A percentile compares a stretch with the other conserved stretches of the same genome.
phyloP scores from a whole-genome alignment of 2,329 filamentous ascomycete genomes.

The Pyrenochaeta sp. region DNA sequence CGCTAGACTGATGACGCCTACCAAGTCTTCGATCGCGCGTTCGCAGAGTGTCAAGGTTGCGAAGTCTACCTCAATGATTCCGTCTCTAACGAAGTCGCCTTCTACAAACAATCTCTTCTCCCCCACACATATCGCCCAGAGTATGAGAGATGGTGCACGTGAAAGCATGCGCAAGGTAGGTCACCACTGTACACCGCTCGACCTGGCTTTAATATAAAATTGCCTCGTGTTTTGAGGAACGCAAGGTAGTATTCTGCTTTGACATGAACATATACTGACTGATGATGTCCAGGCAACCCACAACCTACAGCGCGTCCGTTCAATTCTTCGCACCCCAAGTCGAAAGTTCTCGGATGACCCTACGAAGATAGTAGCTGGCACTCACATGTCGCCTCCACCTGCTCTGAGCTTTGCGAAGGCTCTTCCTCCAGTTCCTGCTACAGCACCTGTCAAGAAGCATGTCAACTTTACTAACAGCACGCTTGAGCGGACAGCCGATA shows the following conservation, averaged over 20 bases:
- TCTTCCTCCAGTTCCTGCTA: slow-evolving; percentile 64
- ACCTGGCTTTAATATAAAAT: too few relatives aligned
- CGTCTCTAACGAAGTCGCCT: slow-evolving; percentile 61
- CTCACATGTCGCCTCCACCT: slow-evolving; percentile 59
- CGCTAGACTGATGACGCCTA: slow-evolving; percentile 74
- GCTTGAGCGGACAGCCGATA: slow-evolving; percentile 54
- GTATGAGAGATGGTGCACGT: slow-evolving; percentile 49
- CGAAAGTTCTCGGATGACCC: slow-evolving; percentile 68
- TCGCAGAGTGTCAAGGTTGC: slow-evolving; percentile 60
- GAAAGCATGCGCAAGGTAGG: slow-evolving; percentile 44
- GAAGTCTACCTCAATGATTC: slow-evolving; percentile 61
- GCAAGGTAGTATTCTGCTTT: background rate
- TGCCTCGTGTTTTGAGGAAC: too few relatives aligned
- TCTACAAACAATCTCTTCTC: slow-evolving; percentile 61
- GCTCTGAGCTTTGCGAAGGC: slow-evolving; percentile 58
- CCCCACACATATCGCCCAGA: slow-evolving; percentile 40
- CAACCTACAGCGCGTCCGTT: slow-evolving; percentile 65
- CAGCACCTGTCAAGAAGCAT: slow-evolving; percentile 77
- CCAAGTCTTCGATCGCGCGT: slow-evolving; percentile 75
- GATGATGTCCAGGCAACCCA: slow-evolving; percentile 43
- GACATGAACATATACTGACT: background rate
- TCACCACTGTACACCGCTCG: background rate
- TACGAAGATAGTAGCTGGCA: slow-evolving; percentile 66
- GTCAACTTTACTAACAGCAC: slow-evolving; percentile 82
- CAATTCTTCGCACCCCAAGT: slow-evolving; percentile 69